These are phyloP conservation scores for Bonnemaisonia californica DNA, from an alignment of 31 red algal species.

Conservation along the genomic window DNA sequence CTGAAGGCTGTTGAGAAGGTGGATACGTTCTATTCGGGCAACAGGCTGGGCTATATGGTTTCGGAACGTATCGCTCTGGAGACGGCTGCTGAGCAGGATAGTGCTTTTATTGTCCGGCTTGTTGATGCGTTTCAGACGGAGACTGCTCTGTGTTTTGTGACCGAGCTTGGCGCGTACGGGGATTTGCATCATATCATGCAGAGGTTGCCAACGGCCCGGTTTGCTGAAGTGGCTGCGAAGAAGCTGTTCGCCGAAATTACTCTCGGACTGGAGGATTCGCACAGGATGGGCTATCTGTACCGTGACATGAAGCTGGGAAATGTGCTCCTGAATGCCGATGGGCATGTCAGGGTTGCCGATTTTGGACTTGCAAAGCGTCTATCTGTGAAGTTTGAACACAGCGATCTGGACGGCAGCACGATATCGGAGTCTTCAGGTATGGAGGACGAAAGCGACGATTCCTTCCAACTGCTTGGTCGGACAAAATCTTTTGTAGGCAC, in stretches of 20 bases:
- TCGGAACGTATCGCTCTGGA: slow-evolving; percentile 59
- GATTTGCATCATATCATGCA: slow-evolving; percentile 37
- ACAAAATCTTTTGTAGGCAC: slow-evolving; percentile 69
- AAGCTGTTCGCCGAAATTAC: slow-evolving; percentile 56
- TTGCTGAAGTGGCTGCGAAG: slow-evolving; percentile 47
- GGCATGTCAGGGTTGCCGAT: slow-evolving; percentile 53
- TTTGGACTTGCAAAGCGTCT: slow-evolving; percentile 71
- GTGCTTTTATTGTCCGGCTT: slow-evolving; percentile 70
- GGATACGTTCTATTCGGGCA: background rate
- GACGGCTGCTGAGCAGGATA: slow-evolving; percentile 9
- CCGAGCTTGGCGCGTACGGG: slow-evolving; percentile 69
- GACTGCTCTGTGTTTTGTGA: slow-evolving; percentile 61
- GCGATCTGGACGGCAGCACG: too few relatives aligned
- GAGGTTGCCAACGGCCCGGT: too few relatives aligned
- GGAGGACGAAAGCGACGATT: slow-evolving; percentile 4
- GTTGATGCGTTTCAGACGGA: slow-evolving; percentile 71
- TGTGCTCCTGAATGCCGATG: slow-evolving; percentile 36
- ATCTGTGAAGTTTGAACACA: background rate
- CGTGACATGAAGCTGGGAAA: slow-evolving; percentile 72
- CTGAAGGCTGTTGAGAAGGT: slow-evolving; percentile 40
- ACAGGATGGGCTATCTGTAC: slow-evolving; percentile 63
- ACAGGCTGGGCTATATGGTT: slow-evolving; percentile 30
- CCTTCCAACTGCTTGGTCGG: slow-evolving; percentile 6
- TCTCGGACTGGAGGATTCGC: slow-evolving; percentile 67
- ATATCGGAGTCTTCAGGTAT: slow-evolving; percentile 34